Evolutionary conservation across 352 stramenopile genomes (phyloP).

Genomic region (Globisporangium alternatum): DNA sequence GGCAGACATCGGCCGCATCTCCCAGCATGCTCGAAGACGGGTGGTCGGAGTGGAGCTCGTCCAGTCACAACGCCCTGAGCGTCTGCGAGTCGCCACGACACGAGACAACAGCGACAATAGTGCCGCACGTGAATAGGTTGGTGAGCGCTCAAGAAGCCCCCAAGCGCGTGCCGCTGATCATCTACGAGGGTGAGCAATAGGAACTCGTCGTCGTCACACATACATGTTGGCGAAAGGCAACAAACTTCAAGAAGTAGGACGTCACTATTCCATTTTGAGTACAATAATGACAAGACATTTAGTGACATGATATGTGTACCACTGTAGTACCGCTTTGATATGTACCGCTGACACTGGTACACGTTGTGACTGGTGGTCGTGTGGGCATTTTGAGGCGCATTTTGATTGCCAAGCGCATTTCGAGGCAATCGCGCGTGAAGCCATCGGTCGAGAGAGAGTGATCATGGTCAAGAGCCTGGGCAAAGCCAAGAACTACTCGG

Average conservation of each 20-base stretch:
- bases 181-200: conserved; percentile 15
- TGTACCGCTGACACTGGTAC: conserved; percentile 8
- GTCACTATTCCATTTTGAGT: neutral
- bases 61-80: neutral
- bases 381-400: conserved; percentile 10
- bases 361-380: conserved; percentile 16
- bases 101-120: too few species aligned
- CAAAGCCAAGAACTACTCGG: conserved; percentile 44
- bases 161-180: conserved; percentile 8
- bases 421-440: neutral
- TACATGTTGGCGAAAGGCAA: neutral
- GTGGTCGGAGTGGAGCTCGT: conserved; percentile 12
- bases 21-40: conserved; percentile 7
- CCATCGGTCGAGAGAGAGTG: conserved; percentile 4
- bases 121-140: neutral
- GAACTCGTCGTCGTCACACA: neutral
- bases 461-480: conserved; percentile 36
- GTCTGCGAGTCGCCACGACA: neutral
- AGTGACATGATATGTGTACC: conserved; percentile 1
- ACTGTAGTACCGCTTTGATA: neutral
- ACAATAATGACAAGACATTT: neutral
- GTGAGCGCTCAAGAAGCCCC: conserved; percentile 8
- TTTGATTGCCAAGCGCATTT: conserved; percentile 4
- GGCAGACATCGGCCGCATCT: neutral
- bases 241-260: neutral